A percentile compares a stretch with the other conserved stretches of the same genome.
phyloP scores from a whole-genome alignment of 1,139 yeast genomes.

The Magnusiomyces magnusii region DNA sequence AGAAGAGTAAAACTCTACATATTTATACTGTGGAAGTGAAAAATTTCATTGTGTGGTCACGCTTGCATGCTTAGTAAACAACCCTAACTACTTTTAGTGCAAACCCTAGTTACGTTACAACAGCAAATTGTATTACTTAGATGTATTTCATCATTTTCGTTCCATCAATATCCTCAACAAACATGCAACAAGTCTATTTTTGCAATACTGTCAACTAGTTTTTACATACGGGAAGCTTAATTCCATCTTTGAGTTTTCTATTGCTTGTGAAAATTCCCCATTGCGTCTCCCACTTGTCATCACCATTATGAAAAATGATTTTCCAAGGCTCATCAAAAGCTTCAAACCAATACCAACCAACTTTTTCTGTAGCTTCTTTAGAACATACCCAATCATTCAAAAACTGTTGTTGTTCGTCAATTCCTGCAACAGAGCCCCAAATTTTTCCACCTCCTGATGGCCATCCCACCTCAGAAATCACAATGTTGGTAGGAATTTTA shows the following conservation, averaged over 20 bases:
- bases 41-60: background rate
- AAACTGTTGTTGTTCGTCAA: conserved; percentile 41
- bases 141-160: background rate
- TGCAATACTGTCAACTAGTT: background rate
- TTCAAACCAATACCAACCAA: conserved; percentile 59
- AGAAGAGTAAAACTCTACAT: conserved; percentile 6
- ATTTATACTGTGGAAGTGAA: conserved; percentile 6
- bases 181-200: background rate
- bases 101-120: no score
- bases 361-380: conserved; percentile 23
- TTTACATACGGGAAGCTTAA: conserved; percentile 12
- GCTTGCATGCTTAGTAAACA: background rate
- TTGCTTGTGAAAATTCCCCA: conserved; percentile 58
- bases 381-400: conserved; percentile 48
- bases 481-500: conserved; percentile 28
- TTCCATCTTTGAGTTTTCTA: conserved; percentile 38
- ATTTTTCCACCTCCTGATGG: conserved; percentile 54
- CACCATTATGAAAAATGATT: conserved; percentile 41
- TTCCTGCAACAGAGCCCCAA: conserved; percentile 42
- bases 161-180: no score
- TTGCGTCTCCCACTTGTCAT: conserved; percentile 56
- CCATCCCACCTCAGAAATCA: conserved; percentile 65
- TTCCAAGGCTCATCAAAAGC: conserved; percentile 76
- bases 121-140: no score
- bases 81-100: background rate